phyloP scores from a whole-genome alignment of 2,329 filamentous ascomycete genomes.

The Cladosporium oxysporum region DNA sequence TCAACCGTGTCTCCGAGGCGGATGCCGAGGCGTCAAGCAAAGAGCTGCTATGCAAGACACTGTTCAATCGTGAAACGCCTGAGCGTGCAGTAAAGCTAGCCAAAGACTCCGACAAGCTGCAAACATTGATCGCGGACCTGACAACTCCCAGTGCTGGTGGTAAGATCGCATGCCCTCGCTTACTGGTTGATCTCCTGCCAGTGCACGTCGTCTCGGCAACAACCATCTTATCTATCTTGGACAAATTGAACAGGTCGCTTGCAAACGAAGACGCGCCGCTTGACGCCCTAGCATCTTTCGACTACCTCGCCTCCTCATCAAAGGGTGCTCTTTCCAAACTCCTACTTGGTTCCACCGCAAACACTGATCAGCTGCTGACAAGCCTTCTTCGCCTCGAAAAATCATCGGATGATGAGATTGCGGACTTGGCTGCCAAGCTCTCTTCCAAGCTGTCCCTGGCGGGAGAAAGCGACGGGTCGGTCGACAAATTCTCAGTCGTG shows the following conservation, averaged over 20 bases:
- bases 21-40: conserved; percentile 9
- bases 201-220: neutral
- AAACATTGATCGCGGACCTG: neutral
- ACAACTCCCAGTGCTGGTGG: conserved; percentile 2
- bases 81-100: conserved; percentile 34
- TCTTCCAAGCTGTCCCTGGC: conserved; percentile 13
- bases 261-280: conserved; percentile 1
- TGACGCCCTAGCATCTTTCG: conserved; percentile 8
- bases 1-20: conserved; percentile 26
- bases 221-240: neutral
- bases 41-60: conserved; percentile 26
- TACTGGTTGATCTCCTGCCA: conserved; percentile 17
- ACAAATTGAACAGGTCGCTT: conserved; percentile 7
- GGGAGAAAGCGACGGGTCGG: conserved; percentile 12
- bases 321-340: conserved; percentile 7
- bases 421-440: conserved; percentile 17
- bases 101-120: conserved; percentile 3
- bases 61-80: conserved; percentile 40
- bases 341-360: neutral
- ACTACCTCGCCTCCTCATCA: conserved; percentile 11
- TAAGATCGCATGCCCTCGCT: conserved; percentile 1
- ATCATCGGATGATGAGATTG: conserved; percentile 18
- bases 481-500: conserved; percentile 51
- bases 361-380: conserved; percentile 12
- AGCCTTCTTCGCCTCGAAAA: conserved; percentile 19